Evolutionary conservation across 139 green algal genomes (phyloP).

Genomic region (Nannochloris sp.): DNA sequence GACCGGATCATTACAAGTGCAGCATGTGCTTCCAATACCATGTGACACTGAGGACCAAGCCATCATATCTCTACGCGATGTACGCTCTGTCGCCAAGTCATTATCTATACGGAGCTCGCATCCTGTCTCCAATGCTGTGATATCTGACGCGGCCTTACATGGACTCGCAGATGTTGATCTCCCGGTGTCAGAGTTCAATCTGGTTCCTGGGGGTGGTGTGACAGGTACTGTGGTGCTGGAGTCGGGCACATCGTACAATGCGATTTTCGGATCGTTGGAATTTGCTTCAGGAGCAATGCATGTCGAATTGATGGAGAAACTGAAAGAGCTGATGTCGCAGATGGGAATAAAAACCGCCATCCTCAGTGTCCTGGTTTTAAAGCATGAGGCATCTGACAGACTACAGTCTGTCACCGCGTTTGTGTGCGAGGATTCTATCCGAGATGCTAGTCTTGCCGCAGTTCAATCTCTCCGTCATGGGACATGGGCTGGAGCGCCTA

Average conservation of each 20-base stretch:
- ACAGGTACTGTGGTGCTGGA: not conserved
- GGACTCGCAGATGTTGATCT: not conserved
- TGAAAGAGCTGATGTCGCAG: not conserved
- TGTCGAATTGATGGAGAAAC: not conserved
- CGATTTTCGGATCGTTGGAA: constrained; percentile 4
- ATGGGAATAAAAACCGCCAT: constrained; percentile 6
- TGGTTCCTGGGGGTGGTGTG: constrained; percentile 36
- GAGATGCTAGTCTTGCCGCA: constrained; percentile 30
- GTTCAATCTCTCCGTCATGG: constrained; percentile 43
- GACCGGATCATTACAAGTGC: constrained; percentile 32
- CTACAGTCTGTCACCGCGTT: constrained; percentile 36
- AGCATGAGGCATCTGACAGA: not conserved
- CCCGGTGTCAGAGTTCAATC: constrained; percentile 29
- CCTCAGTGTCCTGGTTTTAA: constrained; percentile 20
- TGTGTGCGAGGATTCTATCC: constrained; percentile 60
- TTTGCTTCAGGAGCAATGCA: not conserved
- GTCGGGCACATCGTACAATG: not conserved
- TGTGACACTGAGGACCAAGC: not conserved
- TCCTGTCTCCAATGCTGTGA: constrained; percentile 38
- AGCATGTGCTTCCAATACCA: not conserved
- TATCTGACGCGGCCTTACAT: not conserved
- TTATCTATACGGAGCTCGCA: constrained; percentile 35
- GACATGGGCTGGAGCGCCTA: constrained; percentile 5
- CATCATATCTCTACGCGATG: not conserved
- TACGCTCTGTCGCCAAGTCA: constrained; percentile 28